Percentiles rank a stretch among this genome's conserved stretches.
These are phyloP conservation scores for Wallacemonas collosoma DNA, from an alignment of 208 protist species.

Conservation along the genomic window DNA sequence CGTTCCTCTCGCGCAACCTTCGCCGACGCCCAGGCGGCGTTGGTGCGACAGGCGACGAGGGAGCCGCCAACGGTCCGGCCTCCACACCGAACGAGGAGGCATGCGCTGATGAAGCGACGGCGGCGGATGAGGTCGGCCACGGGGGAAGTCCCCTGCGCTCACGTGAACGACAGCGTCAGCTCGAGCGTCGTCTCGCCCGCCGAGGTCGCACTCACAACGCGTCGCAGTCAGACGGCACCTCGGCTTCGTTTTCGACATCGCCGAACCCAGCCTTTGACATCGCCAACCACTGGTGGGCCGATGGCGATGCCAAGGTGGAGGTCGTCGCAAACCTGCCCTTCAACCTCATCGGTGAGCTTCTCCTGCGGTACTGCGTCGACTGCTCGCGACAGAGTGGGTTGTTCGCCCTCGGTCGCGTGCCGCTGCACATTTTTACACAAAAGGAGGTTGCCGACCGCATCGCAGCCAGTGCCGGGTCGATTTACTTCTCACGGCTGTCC, in stretches of 20 bases:
- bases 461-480: conserved; percentile 60
- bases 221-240: neutral
- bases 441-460: conserved; percentile 88
- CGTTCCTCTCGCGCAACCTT: conserved; percentile 56
- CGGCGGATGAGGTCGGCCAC: conserved; percentile 17
- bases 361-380: conserved; percentile 86
- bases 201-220: conserved; percentile 29
- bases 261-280: conserved; percentile 55
- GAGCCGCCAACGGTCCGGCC: too few species aligned
- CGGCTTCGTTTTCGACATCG: conserved; percentile 13
- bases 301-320: conserved; percentile 84
- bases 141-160: conserved; percentile 70
- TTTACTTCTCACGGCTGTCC: conserved; percentile 84
- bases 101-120: neutral
- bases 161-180: conserved; percentile 46
- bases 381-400: conserved; percentile 65
- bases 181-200: conserved; percentile 42
- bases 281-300: conserved; percentile 72
- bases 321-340: conserved; percentile 91
- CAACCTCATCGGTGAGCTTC: conserved; percentile 73
- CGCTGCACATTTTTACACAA: conserved; percentile 88
- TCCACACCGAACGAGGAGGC: too few species aligned
- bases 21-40: conserved; percentile 25
- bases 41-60: neutral
- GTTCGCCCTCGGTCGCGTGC: conserved; percentile 84